Evolutionary conservation across 169 alveolate genomes (phyloP), one percentile per base, ranked within the genome.

Genomic region (Cryptosporidium parvum): DNA sequence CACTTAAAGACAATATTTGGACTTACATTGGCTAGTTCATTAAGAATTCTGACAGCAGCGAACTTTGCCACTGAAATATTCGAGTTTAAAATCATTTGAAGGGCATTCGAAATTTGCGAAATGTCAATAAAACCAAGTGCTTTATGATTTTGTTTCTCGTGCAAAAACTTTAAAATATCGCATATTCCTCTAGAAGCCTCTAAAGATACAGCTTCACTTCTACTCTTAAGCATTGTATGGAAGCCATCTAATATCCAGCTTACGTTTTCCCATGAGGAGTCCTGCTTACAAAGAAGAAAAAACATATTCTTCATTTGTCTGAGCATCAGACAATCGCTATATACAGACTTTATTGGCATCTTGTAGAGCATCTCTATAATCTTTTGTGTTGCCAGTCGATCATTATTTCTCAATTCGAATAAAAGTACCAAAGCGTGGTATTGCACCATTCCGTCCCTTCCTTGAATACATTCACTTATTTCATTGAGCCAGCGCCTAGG

Each of bases 381-480:
- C 85, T 93, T 94, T 91, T 94, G 96, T 70, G 93, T 85, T 31
- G 96, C 97, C 70, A 95, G 84, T 58, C 95, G 94, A 69, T 95
- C 99, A 69, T 75, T 71, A 70, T 89, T 93, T 92, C 97, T 96
- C 58, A 97, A 93, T 72, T 97, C 97, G 69, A 95, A 97, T 71
- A 98, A 92, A 67, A 98, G 96, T 29, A 97, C 93, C 75, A 98
- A 92, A 58, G 99, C 99, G 86, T 98, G 99, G 56, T 93, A 97
- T 58, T 97, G 98, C 51, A 97, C 97, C 96, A 96, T 96, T 53
- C 96, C 95, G 92, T 95, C 95, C 68, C 94, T 86, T 91, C 93
- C 93, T 70, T 92, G 95, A 67, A 94, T 94, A 91, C 96, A 97
- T 92, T 95, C 97, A 92, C 95, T 93, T 86, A 91, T 93, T 80